A percentile compares a stretch with the other conserved stretches of the same genome.
Conservation (phyloP, 1,284 basidiomycete genomes). For the Boletellus deceptivus region DNA sequence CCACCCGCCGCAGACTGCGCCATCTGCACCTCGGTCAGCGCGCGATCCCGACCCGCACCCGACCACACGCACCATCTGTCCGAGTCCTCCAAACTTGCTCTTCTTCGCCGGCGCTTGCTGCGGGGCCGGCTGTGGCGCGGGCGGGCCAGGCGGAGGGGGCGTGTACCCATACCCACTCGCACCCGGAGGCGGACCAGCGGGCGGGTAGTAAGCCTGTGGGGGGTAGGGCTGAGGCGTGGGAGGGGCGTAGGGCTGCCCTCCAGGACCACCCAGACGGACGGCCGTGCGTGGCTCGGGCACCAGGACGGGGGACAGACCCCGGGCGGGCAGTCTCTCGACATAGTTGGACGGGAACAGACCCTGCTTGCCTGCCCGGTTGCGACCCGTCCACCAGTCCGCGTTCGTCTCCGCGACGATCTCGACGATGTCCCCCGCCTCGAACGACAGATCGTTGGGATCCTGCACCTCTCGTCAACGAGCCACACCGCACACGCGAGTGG, state of each 20-base stretch:
- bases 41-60: not conserved
- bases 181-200: conserved; percentile 25
- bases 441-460: conserved; percentile 48
- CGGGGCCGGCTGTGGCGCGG: conserved; percentile 35
- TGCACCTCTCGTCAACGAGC: conserved; percentile 28
- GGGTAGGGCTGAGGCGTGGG: conserved; percentile 26
- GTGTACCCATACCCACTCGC: conserved; percentile 29
- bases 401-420: conserved; percentile 39
- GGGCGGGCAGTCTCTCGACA: conserved; percentile 45
- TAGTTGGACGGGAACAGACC: conserved; percentile 61
- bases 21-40: conserved; percentile 37
- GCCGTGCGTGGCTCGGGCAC: conserved; percentile 26
- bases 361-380: conserved; percentile 40
- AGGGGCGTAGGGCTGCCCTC: conserved; percentile 20
- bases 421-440: conserved; percentile 36
- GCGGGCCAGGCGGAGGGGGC: conserved; percentile 25
- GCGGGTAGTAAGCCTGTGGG: conserved; percentile 28
- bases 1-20: conserved; percentile 60
- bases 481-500: conserved; percentile 8
- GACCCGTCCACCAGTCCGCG: conserved; percentile 41
- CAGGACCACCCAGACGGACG: not conserved
- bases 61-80: conserved; percentile 48
- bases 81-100: conserved; percentile 56
- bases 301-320: conserved; percentile 17
- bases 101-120: conserved; percentile 53